Base-by-base conservation (phyloP, 148 eudicot genomes). In the Camellia granthamiana region DNA sequence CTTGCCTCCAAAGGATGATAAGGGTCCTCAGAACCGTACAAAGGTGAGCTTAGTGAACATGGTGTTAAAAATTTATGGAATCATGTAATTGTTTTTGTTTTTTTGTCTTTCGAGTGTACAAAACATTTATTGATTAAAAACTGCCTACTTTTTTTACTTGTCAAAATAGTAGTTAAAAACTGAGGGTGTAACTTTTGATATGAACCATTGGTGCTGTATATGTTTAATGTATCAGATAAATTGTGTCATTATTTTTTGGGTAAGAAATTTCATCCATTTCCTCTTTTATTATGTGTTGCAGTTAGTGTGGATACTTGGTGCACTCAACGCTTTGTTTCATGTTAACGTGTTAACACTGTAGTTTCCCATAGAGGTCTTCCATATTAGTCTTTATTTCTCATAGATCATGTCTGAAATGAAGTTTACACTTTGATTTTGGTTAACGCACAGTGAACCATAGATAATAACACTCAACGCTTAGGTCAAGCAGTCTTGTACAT, bases 11-110 rank as follows among this genome's bases (percentile, higher is more conserved):
- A 95, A 95, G 81, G 98, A 95, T 81, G 98, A 95, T 63, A 95
- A 95, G 80, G 97, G 94, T 81, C 98, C 97, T 79, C 98, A 93
- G 84, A 95, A 95, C 81, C 98, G 97, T 84, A 91, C 88, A 44
- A 93, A 95, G 94, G 98, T 93, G 78, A 87, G 96, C 78, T 46
- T 46, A 1, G 16, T 72, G 70, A 70, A 60, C 43, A 11, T 70
- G 43, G 15, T 30, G 66, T 5, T 62, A 21, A 49, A 30, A 46
- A 55, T 38, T 76, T 49, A 47, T 4, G 44, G 16, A 51, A 30
- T 7, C 2, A 2, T 63, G 7, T 49, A 3, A 15, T 7, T 77
- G 19, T 9, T 63, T 41, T 62, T 77, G 5, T 75, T 75, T 42
- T 42, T 75, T 11, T 54, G 12, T 43, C 64, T 74, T 41, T 9